Conservation (phyloP, 2,329 filamentous ascomycete species). For the Calcarisporium arbuscula region DNA sequence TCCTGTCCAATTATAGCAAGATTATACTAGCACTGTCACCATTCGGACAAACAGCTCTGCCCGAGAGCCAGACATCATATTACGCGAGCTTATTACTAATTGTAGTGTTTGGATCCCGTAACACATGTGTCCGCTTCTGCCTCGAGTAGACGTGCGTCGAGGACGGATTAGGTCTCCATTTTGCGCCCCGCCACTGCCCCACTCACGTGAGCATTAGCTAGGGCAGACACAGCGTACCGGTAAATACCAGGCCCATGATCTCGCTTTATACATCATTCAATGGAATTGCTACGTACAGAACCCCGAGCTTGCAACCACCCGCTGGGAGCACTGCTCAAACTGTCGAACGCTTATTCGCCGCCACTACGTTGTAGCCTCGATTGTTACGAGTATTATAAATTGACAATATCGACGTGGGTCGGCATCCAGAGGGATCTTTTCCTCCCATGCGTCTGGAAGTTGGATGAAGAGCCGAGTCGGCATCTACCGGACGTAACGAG, state of each 20-base stretch:
- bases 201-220: too few species aligned
- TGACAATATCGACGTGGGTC: conserved; percentile 1
- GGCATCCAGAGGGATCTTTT: background rate
- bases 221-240: too few species aligned
- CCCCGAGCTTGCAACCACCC: too few species aligned
- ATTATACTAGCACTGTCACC: conserved; percentile 34
- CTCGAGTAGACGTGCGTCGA: conserved; percentile 7
- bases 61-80: conserved; percentile 29
- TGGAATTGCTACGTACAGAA: too few species aligned
- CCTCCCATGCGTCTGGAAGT: conserved; percentile 2
- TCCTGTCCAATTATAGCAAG: conserved; percentile 26
- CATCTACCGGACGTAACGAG: too few species aligned
- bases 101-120: conserved; percentile 15
- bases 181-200: too few species aligned
- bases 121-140: conserved; percentile 14
- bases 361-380: conserved; percentile 18
- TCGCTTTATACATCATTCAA: too few species aligned
- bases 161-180: too few species aligned
- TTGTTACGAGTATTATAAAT: conserved; percentile 1
- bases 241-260: too few species aligned
- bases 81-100: conserved; percentile 16
- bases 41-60: conserved; percentile 22
- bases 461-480: conserved; percentile 2
- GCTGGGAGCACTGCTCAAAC: too few species aligned
- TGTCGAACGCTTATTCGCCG: too few species aligned